phyloP scores from a whole-genome alignment of 2,329 filamentous ascomycete genomes.

The Penicillium digitatum region DNA sequence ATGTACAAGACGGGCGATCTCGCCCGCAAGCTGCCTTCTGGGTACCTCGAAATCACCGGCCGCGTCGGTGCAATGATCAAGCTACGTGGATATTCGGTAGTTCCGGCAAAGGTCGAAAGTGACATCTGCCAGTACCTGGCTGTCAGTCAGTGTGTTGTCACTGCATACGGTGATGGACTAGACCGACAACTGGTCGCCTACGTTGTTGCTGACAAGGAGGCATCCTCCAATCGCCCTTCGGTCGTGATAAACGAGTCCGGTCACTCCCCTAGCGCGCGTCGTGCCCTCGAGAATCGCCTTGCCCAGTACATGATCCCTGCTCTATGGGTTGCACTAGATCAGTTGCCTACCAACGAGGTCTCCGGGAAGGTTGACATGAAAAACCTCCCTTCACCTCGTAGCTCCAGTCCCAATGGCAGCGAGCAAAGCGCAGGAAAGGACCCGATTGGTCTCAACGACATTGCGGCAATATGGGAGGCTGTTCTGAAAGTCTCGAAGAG shows the following conservation, averaged over 20 bases:
- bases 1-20: slow-evolving; percentile 74
- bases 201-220: slow-evolving; percentile 63
- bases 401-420: slow-evolving; percentile 45
- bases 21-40: slow-evolving; percentile 63
- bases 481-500: slow-evolving; percentile 62
- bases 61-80: slow-evolving; percentile 78
- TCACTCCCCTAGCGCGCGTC: slow-evolving; percentile 65
- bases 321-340: slow-evolving; percentile 69
- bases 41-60: slow-evolving; percentile 69
- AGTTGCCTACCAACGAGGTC: slow-evolving; percentile 70
- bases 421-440: slow-evolving; percentile 53
- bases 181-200: slow-evolving; percentile 74
- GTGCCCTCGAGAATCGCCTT: slow-evolving; percentile 61
- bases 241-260: slow-evolving; percentile 67
- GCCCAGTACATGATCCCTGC: slow-evolving; percentile 82
- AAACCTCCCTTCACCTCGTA: slow-evolving; percentile 62
- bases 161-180: slow-evolving; percentile 70
- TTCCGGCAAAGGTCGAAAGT: slow-evolving; percentile 71
- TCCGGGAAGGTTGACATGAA: slow-evolving; percentile 76
- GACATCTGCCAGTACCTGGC: slow-evolving; percentile 66
- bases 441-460: slow-evolving; percentile 62
- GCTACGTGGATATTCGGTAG: slow-evolving; percentile 71
- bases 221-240: slow-evolving; percentile 53
- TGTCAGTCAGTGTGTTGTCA: slow-evolving; percentile 66
- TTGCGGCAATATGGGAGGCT: slow-evolving; percentile 69